A percentile compares a stretch with the other conserved stretches of the same genome.
These are phyloP conservation scores for Entoloma clypeatum DNA, from an alignment of 1,284 basidiomycete genomes.

Conservation along the genomic window DNA sequence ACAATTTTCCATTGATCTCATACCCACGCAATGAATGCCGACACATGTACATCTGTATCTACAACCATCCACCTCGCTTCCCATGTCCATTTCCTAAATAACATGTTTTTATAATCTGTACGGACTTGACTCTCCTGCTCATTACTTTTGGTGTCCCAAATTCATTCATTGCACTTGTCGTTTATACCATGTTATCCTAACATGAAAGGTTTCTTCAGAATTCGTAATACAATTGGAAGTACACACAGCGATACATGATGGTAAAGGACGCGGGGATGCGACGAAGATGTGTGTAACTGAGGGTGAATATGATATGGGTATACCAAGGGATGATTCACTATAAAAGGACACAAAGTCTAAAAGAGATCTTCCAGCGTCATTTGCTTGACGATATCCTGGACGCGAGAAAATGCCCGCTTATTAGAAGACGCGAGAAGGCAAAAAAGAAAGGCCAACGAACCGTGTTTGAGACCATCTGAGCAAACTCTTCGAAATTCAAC, in stretches of 20 bases:
- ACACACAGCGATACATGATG: background rate
- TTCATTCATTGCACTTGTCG: too few species aligned
- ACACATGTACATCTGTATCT: too few species aligned
- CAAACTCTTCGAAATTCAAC: slow-evolving; percentile 95
- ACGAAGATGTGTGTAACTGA: background rate
- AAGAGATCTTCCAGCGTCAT: slow-evolving; percentile 97
- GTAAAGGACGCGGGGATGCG: background rate
- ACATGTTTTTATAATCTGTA: too few species aligned
- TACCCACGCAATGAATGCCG: too few species aligned
- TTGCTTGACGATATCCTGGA: slow-evolving; percentile 91
- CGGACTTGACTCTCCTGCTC: too few species aligned
- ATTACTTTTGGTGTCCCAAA: too few species aligned
- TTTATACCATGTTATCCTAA: too few species aligned
- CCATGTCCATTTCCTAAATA: too few species aligned
- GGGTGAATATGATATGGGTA: slow-evolving; percentile 16
- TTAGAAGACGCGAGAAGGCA: slow-evolving; percentile 3
- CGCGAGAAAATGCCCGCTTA: slow-evolving; percentile 5
- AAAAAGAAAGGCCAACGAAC: slow-evolving; percentile 39
- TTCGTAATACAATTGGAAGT: too few species aligned
- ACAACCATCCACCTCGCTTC: too few species aligned
- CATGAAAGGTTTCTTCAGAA: too few species aligned
- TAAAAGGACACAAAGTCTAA: slow-evolving; percentile 32
- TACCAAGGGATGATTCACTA: slow-evolving; percentile 4
- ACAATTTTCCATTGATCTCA: too few species aligned
- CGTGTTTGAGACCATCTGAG: slow-evolving; percentile 95